Base-by-base conservation (phyloP, 345 rosid species). In the Syzygium oleosum region DNA sequence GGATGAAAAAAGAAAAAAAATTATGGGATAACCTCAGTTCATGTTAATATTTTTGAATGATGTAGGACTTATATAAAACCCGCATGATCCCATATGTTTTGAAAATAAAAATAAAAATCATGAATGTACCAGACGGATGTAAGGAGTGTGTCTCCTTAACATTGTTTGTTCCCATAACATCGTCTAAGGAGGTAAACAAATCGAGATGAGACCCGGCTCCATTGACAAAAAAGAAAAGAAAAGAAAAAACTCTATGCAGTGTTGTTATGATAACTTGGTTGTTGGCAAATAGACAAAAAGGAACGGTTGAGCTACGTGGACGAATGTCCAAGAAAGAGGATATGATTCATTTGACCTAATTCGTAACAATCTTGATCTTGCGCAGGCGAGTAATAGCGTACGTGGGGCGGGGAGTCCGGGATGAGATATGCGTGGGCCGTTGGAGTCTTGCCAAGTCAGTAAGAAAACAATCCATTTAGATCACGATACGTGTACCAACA, bases 101-200 rank as follows among this genome's bases (percentile, higher is more conserved):
- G 1, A 56, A 56, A 9, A 5, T 56, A 56, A 56, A 41, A 41
- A 41, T 4, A 41, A 41, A 41, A 56, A 4, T 56, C 2, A 0
- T 0, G 0, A 56, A 56, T 9, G 1, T 56, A 56, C 13, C 23
- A 9, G 2, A 56, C 1, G 23, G 61, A 56, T 56, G 61, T 5
- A 56, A 23, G 5, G 61, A 0, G 13, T 2, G 13, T 4, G 61
- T 53, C 63, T 58, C 63, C 2, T 25, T 23, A 56, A 56, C 61
- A 58, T 25, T 2, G n/a, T 0, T 0, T 23, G 5, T 23, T 56
- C 0, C 0, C n/a, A 0, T 56, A 4, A 56, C n/a, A 56, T 56
- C 2, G 6, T 41, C 43, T 41, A 41, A 41, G 43, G 43, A 41
- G 43, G 43, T 23, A 14, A 25, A 4, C n/a, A 58, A 58, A 9